phyloP scores from a whole-genome alignment of 2,329 filamentous ascomycete genomes.

The Tolypocladium inflatum region DNA sequence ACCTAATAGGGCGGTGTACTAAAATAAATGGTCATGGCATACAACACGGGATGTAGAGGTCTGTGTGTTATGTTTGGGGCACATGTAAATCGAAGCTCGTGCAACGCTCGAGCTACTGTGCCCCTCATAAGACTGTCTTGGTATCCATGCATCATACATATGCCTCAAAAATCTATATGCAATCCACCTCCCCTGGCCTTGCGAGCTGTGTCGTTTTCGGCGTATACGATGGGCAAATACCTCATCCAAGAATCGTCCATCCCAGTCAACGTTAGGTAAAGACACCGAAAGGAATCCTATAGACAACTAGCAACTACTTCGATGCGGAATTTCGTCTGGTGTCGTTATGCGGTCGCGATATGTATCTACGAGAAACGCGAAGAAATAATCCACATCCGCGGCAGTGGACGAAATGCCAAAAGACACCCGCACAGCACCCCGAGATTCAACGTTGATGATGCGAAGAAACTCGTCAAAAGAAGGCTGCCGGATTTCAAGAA shows the following conservation, averaged over 20 bases:
- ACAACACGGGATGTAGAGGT: too few relatives aligned
- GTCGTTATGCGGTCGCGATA: slow-evolving; percentile 19
- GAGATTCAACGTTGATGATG: slow-evolving; percentile 8
- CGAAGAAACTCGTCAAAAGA: slow-evolving; percentile 11
- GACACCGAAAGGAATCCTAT: background rate
- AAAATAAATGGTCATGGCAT: too few relatives aligned
- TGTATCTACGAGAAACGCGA: slow-evolving; percentile 19
- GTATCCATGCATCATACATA: too few relatives aligned
- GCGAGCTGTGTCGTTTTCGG: too few relatives aligned
- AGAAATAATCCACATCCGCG: slow-evolving; percentile 24
- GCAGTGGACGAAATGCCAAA: slow-evolving; percentile 26
- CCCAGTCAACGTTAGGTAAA: too few relatives aligned
- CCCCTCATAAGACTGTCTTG: too few relatives aligned
- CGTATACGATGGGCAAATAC: background rate
- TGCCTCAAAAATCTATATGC: too few relatives aligned
- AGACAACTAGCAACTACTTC: background rate
- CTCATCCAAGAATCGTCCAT: background rate
- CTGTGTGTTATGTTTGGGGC: too few relatives aligned
- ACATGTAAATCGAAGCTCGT: too few relatives aligned
- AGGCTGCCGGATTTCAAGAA: background rate
- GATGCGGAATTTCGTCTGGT: background rate
- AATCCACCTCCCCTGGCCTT: too few relatives aligned
- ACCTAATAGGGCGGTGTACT: too few relatives aligned
- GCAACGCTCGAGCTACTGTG: too few relatives aligned
- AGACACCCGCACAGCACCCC: slow-evolving; percentile 27